Evolutionary conservation across 805 yeast species (phyloP).

Genomic region (Kodamaea jinghongensis): DNA sequence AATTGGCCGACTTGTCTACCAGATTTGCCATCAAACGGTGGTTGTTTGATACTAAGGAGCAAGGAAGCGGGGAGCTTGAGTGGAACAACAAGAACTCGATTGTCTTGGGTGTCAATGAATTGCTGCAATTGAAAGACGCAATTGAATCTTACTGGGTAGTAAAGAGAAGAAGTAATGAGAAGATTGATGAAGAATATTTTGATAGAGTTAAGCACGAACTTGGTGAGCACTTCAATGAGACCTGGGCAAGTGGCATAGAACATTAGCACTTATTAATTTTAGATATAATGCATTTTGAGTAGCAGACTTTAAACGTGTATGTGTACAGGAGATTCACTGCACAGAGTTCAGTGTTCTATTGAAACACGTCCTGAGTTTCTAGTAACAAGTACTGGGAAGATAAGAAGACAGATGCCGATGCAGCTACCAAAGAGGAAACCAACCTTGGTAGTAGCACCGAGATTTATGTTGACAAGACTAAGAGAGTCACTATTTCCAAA

Average conservation of each 20-base stretch:
- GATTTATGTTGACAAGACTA: slow-evolving; percentile 40
- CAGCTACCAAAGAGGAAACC: not conserved
- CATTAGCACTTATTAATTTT: too few species aligned
- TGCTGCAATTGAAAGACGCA: slow-evolving; percentile 64
- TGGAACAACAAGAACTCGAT: slow-evolving; percentile 46
- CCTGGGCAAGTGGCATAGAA: slow-evolving; percentile 52
- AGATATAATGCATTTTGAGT: too few species aligned
- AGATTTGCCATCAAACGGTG: slow-evolving; percentile 69
- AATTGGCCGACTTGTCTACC: slow-evolving; percentile 79
- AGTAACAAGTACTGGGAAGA: too few species aligned
- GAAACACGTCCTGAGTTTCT: too few species aligned
- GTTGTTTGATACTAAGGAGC: slow-evolving; percentile 33
- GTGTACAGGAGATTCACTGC: too few species aligned
- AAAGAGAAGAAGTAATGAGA: slow-evolving; percentile 24
- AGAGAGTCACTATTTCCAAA: slow-evolving; percentile 69
- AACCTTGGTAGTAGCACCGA: slow-evolving; percentile 14
- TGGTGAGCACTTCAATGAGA: slow-evolving; percentile 58
- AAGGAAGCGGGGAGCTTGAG: slow-evolving; percentile 11
- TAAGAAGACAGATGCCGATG: too few species aligned
- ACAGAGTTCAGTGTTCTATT: too few species aligned
- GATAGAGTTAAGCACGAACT: slow-evolving; percentile 41
- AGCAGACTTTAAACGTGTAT: too few species aligned
- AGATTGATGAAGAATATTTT: slow-evolving; percentile 45
- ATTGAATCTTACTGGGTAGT: slow-evolving; percentile 54
- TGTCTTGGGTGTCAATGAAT: slow-evolving; percentile 72